Conservation (phyloP, 768 basidiomycete genomes). For the Boletus reticulatus region DNA sequence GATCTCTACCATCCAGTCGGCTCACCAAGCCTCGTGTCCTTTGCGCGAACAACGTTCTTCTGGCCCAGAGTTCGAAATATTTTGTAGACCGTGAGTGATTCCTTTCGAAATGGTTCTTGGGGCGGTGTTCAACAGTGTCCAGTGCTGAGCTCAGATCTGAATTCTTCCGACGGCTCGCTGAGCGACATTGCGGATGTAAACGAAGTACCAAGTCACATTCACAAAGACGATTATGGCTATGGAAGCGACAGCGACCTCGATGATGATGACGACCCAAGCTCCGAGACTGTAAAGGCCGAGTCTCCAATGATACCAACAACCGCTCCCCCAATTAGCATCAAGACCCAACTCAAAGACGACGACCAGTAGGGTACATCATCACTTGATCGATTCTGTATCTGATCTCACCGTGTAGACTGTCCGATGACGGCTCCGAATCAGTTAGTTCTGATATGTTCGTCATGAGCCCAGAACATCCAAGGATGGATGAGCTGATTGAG, state of each 20-base stretch:
- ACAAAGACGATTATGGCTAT: neutral
- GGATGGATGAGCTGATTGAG: neutral
- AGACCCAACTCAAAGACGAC: neutral
- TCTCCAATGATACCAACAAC: neutral
- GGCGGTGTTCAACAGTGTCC: neutral
- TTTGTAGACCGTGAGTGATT: constrained; percentile 22
- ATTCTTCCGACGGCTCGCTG: neutral
- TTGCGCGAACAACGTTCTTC: constrained; percentile 29
- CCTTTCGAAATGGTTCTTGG: neutral
- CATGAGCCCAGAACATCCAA: constrained; percentile 9
- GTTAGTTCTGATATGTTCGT: constrained; percentile 19
- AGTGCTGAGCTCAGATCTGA: neutral
- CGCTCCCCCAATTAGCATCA: neutral
- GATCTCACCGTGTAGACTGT: constrained; percentile 3
- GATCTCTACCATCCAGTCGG: neutral
- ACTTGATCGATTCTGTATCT: neutral
- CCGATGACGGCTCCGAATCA: constrained; percentile 13
- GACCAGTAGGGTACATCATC: neutral
- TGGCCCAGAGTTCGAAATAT: constrained; percentile 24
- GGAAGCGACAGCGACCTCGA: neutral
- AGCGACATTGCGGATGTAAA: neutral
- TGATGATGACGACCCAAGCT: neutral
- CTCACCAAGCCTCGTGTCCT: constrained; percentile 21
- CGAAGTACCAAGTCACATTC: neutral
- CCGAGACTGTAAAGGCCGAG: neutral